Percentiles rank a stretch among this genome's conserved stretches.
These are phyloP conservation scores for Euphorbia pulcherrima DNA, from an alignment of 345 rosid genomes.

Conservation along the genomic window DNA sequence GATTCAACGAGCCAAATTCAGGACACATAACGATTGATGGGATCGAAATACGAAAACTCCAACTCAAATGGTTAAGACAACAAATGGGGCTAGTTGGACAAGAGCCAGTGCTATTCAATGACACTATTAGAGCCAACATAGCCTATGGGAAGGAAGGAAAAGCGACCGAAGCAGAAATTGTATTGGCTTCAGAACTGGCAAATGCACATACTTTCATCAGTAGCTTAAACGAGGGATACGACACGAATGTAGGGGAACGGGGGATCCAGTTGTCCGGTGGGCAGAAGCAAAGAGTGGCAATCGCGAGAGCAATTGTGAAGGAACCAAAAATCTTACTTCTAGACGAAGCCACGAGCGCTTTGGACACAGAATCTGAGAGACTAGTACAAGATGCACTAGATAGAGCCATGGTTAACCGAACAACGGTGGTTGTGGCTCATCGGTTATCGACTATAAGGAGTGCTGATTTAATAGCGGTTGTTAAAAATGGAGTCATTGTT, in stretches of 20 bases:
- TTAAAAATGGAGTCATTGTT: slow-evolving; percentile 21
- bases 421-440: slow-evolving; percentile 19
- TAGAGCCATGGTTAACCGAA: slow-evolving; percentile 14
- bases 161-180: slow-evolving; percentile 16
- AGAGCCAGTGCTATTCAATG: slow-evolving; percentile 18
- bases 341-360: slow-evolving; percentile 23
- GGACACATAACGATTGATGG: slow-evolving; percentile 15
- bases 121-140: slow-evolving; percentile 15
- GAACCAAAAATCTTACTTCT: slow-evolving; percentile 16
- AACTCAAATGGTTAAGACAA: slow-evolving; percentile 17
- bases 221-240: slow-evolving; percentile 23
- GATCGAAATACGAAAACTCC: slow-evolving; percentile 9
- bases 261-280: slow-evolving; percentile 20
- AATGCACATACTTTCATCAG: slow-evolving; percentile 22
- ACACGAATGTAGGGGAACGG: slow-evolving; percentile 13
- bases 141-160: slow-evolving; percentile 19
- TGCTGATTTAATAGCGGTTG: slow-evolving; percentile 18
- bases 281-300: slow-evolving; percentile 22
- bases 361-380: slow-evolving; percentile 22
- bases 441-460: slow-evolving; percentile 18
- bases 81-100: slow-evolving; percentile 20
- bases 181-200: slow-evolving; percentile 18
- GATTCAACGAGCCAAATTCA: slow-evolving; percentile 22
- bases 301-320: slow-evolving; percentile 20
- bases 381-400: slow-evolving; percentile 23